Evolutionary conservation across 192 early-diverging fungal genomes (phyloP).

Genomic region (Phlyctochytrium bullatum): DNA sequence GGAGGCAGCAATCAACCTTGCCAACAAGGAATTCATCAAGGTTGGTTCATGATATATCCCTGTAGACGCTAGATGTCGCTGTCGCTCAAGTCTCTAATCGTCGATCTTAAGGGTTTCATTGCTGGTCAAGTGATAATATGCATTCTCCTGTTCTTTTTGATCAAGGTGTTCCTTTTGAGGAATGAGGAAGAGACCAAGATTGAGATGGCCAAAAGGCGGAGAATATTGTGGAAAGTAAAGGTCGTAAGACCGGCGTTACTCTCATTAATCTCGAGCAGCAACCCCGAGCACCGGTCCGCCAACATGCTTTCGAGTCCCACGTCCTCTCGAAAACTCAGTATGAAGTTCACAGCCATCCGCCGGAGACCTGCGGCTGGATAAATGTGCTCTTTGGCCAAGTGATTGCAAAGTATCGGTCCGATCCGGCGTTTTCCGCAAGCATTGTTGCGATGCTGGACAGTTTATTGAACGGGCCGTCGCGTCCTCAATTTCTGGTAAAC

Average conservation of each 20-base stretch:
- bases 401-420: conserved; percentile 70
- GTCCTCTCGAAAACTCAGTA: conserved; percentile 47
- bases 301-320: conserved; percentile 42
- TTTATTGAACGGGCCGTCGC: conserved; percentile 59
- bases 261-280: conserved; percentile 5
- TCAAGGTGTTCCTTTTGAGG: conserved; percentile 55
- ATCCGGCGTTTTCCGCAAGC: conserved; percentile 63
- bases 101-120: conserved; percentile 36
- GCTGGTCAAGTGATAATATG: conserved; percentile 47
- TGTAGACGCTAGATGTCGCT: not conserved
- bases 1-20: conserved; percentile 41
- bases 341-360: conserved; percentile 36
- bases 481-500: conserved; percentile 72
- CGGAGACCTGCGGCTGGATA: conserved; percentile 79
- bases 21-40: conserved; percentile 48
- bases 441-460: conserved; percentile 67
- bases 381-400: conserved; percentile 78
- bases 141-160: conserved; percentile 49
- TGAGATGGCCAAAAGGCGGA: conserved; percentile 28
- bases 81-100: not conserved
- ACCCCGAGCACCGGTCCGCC: conserved; percentile 27
- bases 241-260: not conserved
- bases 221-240: conserved; percentile 33
- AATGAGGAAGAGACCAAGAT: conserved; percentile 42
- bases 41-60: conserved; percentile 7